A percentile compares a stretch with the other conserved stretches of the same genome.
Conservation (phyloP, 139 green algal genomes). For the Chlorella sp. region DNA sequence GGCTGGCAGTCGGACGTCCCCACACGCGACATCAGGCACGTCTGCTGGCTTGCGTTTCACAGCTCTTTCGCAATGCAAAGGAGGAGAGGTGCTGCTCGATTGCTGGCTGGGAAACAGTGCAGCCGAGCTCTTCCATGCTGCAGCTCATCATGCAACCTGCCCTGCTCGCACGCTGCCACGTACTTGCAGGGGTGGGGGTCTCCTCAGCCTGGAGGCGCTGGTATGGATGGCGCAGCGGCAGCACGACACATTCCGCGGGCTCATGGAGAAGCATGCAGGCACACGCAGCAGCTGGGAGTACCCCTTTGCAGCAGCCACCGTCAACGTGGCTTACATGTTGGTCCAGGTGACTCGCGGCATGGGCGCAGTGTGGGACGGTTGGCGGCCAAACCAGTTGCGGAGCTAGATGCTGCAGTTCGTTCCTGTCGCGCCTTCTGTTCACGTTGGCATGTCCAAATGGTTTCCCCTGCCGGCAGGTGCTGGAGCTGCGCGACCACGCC, state of each 20-base stretch:
- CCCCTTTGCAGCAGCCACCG: constrained; percentile 84
- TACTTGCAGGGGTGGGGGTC: constrained; percentile 81
- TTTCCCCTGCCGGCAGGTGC: constrained; percentile 11
- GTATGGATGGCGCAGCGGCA: constrained; percentile 69
- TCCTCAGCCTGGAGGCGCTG: constrained; percentile 83
- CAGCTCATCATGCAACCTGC: background rate
- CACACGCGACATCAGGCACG: constrained; percentile 25
- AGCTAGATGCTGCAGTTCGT: too few relatives aligned
- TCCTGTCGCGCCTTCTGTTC: too few relatives aligned
- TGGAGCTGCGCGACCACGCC: background rate
- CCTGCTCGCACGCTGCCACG: background rate
- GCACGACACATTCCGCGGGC: constrained; percentile 46
- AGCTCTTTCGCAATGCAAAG: too few relatives aligned
- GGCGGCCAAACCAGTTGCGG: too few relatives aligned
- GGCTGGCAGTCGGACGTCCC: constrained; percentile 69
- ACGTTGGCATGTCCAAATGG: background rate
- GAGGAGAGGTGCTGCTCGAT: too few relatives aligned
- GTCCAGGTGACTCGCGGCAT: background rate
- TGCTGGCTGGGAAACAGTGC: too few relatives aligned
- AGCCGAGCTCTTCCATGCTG: too few relatives aligned
- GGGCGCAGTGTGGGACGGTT: too few relatives aligned
- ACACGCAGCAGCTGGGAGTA: constrained; percentile 82
- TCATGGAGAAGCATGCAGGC: constrained; percentile 79
- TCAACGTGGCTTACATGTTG: constrained; percentile 90
- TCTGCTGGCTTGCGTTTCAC: too few relatives aligned